Evolutionary conservation across 208 protist genomes (phyloP).

Genomic region (Acanthamoeba sp.): DNA sequence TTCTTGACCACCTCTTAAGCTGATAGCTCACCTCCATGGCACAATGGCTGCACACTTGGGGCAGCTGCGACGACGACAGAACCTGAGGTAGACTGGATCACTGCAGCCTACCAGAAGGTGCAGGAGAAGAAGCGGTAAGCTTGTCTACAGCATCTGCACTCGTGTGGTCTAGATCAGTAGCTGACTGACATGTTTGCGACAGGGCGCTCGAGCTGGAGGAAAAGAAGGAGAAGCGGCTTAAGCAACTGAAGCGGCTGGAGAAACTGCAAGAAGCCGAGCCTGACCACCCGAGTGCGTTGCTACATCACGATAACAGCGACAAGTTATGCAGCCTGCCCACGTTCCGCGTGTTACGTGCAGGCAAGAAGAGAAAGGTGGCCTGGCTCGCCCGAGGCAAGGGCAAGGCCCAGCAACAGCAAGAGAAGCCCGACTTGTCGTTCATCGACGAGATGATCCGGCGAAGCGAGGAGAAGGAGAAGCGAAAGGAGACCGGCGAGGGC

Average conservation of each 20-base stretch:
- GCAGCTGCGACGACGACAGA: background rate
- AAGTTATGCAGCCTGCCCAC: no score
- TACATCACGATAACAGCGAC: background rate
- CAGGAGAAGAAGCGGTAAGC: constrained; percentile 53
- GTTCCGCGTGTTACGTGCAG: background rate
- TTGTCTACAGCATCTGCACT: background rate
- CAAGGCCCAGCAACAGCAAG: background rate
- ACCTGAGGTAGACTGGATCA: constrained; percentile 48
- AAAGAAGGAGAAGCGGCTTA: constrained; percentile 1
- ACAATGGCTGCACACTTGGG: background rate
- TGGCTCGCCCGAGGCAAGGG: background rate
- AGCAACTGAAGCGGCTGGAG: constrained; percentile 39
- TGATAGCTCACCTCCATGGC: no score
- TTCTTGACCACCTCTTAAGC: no score
- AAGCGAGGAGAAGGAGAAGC: constrained; percentile 76
- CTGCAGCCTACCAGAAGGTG: constrained; percentile 60
- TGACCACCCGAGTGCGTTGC: background rate
- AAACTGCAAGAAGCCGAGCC: constrained; percentile 37
- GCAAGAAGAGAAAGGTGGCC: constrained; percentile 2
- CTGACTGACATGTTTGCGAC: background rate
- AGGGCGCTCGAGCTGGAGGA: constrained; percentile 29
- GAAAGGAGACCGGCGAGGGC: constrained; percentile 81
- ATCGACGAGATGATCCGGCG: constrained; percentile 67
- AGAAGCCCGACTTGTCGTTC: constrained; percentile 62
- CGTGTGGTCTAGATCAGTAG: background rate